Evolutionary conservation across 1,284 basidiomycete species (phyloP).

Genomic region (Vanrija sp.): DNA sequence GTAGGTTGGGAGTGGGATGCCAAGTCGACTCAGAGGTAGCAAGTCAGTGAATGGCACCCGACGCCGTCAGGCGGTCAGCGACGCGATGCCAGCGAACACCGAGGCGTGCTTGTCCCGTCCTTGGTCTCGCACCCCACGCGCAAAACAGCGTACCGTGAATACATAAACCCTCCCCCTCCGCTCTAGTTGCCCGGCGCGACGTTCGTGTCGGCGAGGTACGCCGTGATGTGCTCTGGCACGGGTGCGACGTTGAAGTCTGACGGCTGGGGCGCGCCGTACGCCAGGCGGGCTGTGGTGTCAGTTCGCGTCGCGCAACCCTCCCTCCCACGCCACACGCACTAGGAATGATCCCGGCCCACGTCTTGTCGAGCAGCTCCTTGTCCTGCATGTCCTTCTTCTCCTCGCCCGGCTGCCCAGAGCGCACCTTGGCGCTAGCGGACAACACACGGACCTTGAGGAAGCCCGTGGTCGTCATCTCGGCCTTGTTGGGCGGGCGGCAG

Average conservation of each 20-base stretch:
- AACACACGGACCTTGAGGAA: slow-evolving; percentile 29
- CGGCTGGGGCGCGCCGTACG: slow-evolving; percentile 11
- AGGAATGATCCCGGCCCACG: slow-evolving; percentile 33
- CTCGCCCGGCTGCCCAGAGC: slow-evolving; percentile 23
- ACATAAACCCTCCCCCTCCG: no score
- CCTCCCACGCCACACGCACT: neutral
- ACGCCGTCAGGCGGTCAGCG: no score
- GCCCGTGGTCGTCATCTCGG: slow-evolving; percentile 29
- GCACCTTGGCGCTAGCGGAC: slow-evolving; percentile 31
- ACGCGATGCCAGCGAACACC: no score
- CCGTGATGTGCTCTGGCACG: neutral
- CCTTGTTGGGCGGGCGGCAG: slow-evolving; percentile 20
- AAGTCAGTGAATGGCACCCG: no score
- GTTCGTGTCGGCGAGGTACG: neutral
- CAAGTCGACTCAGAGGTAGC: no score
- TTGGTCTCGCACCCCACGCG: no score
- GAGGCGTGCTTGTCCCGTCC: no score
- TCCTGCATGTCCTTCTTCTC: slow-evolving; percentile 23
- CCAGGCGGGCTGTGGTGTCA: neutral
- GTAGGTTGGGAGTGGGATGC: no score
- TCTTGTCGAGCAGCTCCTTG: slow-evolving; percentile 9
- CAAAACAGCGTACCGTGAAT: no score
- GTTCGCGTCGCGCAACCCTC: no score
- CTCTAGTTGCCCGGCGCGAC: no score
- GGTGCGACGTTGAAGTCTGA: neutral